phyloP scores from a whole-genome alignment of 306 rosid species.

The Castanea crenata region DNA sequence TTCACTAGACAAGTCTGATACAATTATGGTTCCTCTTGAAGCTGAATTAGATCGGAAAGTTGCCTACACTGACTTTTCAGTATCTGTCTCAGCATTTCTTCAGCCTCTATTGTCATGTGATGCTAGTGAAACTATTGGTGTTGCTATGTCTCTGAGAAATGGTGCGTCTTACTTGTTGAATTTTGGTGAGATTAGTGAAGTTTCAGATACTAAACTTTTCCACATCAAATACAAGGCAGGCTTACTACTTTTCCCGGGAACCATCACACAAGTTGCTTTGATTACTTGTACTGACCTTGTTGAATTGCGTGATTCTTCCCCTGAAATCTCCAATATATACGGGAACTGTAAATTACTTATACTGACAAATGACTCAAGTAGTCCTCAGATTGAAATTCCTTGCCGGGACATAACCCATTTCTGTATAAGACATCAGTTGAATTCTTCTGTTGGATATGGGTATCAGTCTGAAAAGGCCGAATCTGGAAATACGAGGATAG shows the following conservation, averaged over 20 bases:
- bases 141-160: slow-evolving; percentile 66
- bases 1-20: slow-evolving; percentile 65
- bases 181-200: slow-evolving; percentile 55
- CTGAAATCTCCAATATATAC: slow-evolving; percentile 32
- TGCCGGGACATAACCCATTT: slow-evolving; percentile 56
- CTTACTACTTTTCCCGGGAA: slow-evolving; percentile 78
- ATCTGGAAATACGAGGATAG: slow-evolving; percentile 36
- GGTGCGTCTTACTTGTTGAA: slow-evolving; percentile 48
- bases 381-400: slow-evolving; percentile 67
- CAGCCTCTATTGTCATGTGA: slow-evolving; percentile 52
- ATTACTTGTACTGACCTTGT: slow-evolving; percentile 48
- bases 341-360: slow-evolving; percentile 59
- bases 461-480: slow-evolving; percentile 31
- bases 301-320: slow-evolving; percentile 31
- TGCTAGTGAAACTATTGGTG: slow-evolving; percentile 38
- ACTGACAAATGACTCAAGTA: slow-evolving; percentile 72
- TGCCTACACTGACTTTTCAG: slow-evolving; percentile 28
- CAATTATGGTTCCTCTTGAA: slow-evolving; percentile 78
- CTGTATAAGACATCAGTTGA: slow-evolving; percentile 53
- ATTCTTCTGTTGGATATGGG: slow-evolving; percentile 45
- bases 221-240: slow-evolving; percentile 60
- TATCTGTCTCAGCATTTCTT: slow-evolving; percentile 57
- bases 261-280: slow-evolving; percentile 72
- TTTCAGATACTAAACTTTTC: slow-evolving; percentile 49
- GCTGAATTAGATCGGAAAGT: slow-evolving; percentile 49